Conservation (phyloP, 2,329 filamentous ascomycete species). For the Cladosporium sp. region DNA sequence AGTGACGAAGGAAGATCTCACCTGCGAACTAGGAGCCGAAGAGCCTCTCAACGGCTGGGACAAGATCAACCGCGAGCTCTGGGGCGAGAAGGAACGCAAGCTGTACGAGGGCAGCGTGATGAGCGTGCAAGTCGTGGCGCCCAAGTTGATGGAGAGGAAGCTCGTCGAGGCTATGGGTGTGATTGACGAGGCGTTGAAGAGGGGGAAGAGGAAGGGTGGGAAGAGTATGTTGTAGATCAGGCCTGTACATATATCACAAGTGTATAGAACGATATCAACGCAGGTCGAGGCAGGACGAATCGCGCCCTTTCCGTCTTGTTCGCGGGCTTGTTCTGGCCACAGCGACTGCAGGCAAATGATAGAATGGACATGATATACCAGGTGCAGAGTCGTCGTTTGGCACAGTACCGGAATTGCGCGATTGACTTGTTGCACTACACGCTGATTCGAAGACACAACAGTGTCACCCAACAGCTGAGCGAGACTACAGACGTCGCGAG, state of each 20-base stretch:
- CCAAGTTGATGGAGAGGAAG: slow-evolving; percentile 51
- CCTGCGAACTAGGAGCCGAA: slow-evolving; percentile 40
- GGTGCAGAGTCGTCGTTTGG: too few species aligned
- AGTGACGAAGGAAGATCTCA: slow-evolving; percentile 48
- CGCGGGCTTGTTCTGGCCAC: too few species aligned
- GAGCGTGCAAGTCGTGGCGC: slow-evolving; percentile 55
- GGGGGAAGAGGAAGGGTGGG: slow-evolving; percentile 3
- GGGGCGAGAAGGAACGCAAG: slow-evolving; percentile 49
- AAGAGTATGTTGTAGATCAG: not conserved
- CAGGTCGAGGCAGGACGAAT: too few species aligned
- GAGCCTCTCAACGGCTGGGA: slow-evolving; percentile 54
- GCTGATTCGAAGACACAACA: too few species aligned
- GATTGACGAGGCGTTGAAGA: slow-evolving; percentile 44
- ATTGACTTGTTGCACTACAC: too few species aligned
- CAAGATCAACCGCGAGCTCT: slow-evolving; percentile 55
- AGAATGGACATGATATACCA: too few species aligned
- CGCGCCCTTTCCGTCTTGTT: too few species aligned
- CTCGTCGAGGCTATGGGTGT: slow-evolving; percentile 52
- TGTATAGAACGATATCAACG: not conserved
- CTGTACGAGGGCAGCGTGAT: slow-evolving; percentile 53
- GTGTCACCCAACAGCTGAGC: too few species aligned
- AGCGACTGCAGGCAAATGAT: too few species aligned
- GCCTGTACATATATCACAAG: not conserved
- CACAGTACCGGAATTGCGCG: too few species aligned
- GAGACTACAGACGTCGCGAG: too few species aligned